phyloP scores from a whole-genome alignment of 2,329 filamentous ascomycete species.

The Phyllosticta citriasiana region DNA sequence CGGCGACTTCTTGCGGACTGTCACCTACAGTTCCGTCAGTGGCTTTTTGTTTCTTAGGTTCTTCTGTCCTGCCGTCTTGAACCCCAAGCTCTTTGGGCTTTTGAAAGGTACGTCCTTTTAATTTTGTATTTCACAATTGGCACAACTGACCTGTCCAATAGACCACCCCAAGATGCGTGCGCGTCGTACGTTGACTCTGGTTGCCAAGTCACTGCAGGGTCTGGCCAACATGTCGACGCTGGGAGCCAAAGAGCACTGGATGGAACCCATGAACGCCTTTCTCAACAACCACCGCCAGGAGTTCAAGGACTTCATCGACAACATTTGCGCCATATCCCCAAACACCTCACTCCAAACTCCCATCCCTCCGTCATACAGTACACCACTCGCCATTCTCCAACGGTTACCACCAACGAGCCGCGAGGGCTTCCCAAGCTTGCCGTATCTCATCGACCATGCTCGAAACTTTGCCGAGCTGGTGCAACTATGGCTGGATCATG shows the following conservation, averaged over 20 bases:
- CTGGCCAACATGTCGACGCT: constrained; percentile 85
- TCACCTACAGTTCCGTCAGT: constrained; percentile 87
- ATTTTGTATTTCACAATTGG: neutral
- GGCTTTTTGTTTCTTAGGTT: constrained; percentile 91
- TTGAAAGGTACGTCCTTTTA: constrained; percentile 47
- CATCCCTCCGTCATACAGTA: constrained; percentile 78
- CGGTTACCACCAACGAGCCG: constrained; percentile 70
- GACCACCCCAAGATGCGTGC: constrained; percentile 77
- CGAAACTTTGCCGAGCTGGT: constrained; percentile 77
- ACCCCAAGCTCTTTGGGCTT: constrained; percentile 85
- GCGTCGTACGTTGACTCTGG: constrained; percentile 79
- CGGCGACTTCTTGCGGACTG: constrained; percentile 80
- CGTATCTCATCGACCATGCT: constrained; percentile 84
- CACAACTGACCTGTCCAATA: constrained; percentile 19
- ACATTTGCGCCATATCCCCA: constrained; percentile 71
- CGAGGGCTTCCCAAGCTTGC: constrained; percentile 87
- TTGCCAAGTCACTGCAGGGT: constrained; percentile 85
- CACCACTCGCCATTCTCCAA: constrained; percentile 79
- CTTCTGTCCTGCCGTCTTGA: constrained; percentile 92
- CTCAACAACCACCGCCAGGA: constrained; percentile 63
- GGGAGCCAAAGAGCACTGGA: constrained; percentile 94
- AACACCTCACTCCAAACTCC: constrained; percentile 48
- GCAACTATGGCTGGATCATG: constrained; percentile 63
- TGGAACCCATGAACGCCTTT: constrained; percentile 96
- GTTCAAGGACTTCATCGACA: constrained; percentile 81